These are phyloP conservation scores for Pachysandra terminalis DNA, from an alignment of 164 flowering plant species.

Conservation along the genomic window DNA sequence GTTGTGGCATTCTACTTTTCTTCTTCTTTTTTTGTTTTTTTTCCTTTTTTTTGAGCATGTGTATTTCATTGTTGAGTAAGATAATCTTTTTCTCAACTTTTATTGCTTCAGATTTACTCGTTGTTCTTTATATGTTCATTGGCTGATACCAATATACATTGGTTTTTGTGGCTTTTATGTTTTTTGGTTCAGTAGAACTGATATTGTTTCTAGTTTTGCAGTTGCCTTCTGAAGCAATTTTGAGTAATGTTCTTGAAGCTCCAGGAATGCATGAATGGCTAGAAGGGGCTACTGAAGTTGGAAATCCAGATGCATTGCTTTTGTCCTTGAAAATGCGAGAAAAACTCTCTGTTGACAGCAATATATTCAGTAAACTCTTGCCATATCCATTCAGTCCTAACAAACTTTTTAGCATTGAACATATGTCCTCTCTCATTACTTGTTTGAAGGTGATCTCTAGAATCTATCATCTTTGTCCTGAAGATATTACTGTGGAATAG, in stretches of 20 bases:
- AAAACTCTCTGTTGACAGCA: conserved; percentile 44
- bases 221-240: conserved; percentile 68
- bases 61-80: too few species aligned
- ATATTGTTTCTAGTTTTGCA: conserved; percentile 30
- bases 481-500: background rate
- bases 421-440: conserved; percentile 49
- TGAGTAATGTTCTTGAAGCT: conserved; percentile 67
- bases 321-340: conserved; percentile 72
- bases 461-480: background rate
- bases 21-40: too few species aligned
- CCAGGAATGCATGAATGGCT: conserved; percentile 81
- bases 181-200: conserved; percentile 2
- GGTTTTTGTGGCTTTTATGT: background rate
- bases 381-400: conserved; percentile 67
- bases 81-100: too few species aligned
- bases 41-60: too few species aligned
- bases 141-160: background rate
- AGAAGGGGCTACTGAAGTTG: conserved; percentile 57
- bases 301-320: conserved; percentile 93
- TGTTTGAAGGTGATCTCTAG: conserved; percentile 68
- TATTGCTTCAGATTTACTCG: background rate
- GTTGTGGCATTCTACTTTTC: too few species aligned
- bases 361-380: conserved; percentile 57
- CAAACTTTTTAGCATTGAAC: conserved; percentile 53
- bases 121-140: background rate